Percentiles rank a stretch among this genome's conserved stretches.
Evolutionary conservation across 768 basidiomycete genomes (phyloP).

Genomic region (Collybiopsis luxurians): DNA sequence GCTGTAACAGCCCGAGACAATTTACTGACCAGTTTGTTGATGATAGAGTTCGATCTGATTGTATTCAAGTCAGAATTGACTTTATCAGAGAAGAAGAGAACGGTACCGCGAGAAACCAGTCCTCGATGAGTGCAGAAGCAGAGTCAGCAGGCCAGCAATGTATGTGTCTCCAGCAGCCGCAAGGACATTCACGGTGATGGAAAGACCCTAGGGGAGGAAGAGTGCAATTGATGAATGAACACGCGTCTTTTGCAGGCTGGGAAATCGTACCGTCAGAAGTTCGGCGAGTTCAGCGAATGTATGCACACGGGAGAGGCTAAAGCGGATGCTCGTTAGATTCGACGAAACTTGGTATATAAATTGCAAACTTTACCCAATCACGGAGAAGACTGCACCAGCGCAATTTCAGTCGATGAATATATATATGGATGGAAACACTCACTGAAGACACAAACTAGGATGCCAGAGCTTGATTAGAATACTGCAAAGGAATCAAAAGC

Average conservation of each 20-base stretch:
- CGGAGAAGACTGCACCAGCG: background rate
- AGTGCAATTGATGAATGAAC: background rate
- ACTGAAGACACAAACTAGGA: constrained; percentile 24
- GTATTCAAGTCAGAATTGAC: background rate
- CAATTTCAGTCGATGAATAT: background rate
- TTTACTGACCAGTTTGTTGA: constrained; percentile 37
- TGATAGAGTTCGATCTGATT: constrained; percentile 44
- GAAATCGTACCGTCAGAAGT: constrained; percentile 28
- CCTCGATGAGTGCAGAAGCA: constrained; percentile 39
- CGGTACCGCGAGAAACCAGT: constrained; percentile 44
- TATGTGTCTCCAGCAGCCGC: constrained; percentile 45
- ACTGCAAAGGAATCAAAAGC: background rate
- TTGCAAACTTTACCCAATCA: constrained; percentile 4
- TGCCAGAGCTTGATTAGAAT: background rate
- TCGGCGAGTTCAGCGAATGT: constrained; percentile 31
- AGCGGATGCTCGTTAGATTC: background rate
- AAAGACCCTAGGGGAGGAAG: constrained; percentile 26
- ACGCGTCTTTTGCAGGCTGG: no score
- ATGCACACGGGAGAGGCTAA: constrained; percentile 26
- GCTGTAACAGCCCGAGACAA: background rate
- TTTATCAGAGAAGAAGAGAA: background rate
- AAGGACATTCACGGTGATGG: constrained; percentile 41
- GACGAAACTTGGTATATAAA: background rate
- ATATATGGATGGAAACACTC: background rate
- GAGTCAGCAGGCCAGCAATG: constrained; percentile 40